These are phyloP conservation scores for Licmophora abbreviata DNA, from an alignment of 108 stramenopile genomes.

Conservation along the genomic window DNA sequence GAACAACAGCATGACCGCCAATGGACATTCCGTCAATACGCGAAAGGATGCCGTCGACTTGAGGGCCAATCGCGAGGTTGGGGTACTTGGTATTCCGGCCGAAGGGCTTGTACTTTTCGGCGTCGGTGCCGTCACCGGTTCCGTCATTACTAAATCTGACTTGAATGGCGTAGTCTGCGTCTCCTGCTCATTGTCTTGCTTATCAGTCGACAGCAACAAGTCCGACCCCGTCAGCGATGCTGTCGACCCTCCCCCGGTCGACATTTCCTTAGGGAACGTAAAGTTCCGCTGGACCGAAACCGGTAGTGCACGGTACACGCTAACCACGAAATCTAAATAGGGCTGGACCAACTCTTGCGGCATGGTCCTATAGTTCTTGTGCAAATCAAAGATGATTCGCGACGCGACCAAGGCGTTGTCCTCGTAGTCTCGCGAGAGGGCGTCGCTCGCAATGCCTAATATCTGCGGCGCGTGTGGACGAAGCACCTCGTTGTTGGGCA, in stretches of 20 bases:
- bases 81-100: background rate
- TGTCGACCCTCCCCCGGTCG: too few relatives aligned
- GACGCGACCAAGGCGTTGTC: slow-evolving; percentile 77
- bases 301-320: slow-evolving; percentile 49
- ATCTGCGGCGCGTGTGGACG: slow-evolving; percentile 74
- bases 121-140: background rate
- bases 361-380: slow-evolving; percentile 66
- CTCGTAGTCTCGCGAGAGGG: slow-evolving; percentile 71
- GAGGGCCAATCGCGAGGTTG: slow-evolving; percentile 15
- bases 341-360: slow-evolving; percentile 76
- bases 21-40: slow-evolving; percentile 86
- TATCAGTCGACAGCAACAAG: too few relatives aligned
- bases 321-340: slow-evolving; percentile 63
- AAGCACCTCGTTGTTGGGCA: slow-evolving; percentile 75
- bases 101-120: background rate
- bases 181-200: too few relatives aligned
- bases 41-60: slow-evolving; percentile 64
- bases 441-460: slow-evolving; percentile 51
- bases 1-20: slow-evolving; percentile 89
- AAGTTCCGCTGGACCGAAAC: slow-evolving; percentile 55
- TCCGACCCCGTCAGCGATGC: too few relatives aligned
- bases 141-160: background rate
- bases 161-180: background rate
- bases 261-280: slow-evolving; percentile 5
- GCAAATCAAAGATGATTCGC: slow-evolving; percentile 77